These are phyloP conservation scores for Candida pseudoglaebosa DNA, from an alignment of 805 yeast genomes.

Conservation along the genomic window DNA sequence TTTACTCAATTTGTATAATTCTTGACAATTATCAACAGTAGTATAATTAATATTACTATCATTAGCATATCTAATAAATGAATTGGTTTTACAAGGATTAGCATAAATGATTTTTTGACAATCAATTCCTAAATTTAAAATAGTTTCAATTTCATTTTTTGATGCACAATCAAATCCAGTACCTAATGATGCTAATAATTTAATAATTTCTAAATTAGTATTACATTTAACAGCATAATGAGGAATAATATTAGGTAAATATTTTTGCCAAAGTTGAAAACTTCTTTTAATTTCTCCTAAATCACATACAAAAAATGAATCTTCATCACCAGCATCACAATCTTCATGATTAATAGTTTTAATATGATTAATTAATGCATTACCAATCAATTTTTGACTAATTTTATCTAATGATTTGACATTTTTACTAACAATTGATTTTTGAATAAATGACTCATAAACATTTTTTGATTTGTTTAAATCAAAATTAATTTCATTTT, in stretches of 20 bases:
- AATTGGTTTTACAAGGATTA: slow-evolving; percentile 88
- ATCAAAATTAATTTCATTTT: slow-evolving; percentile 2
- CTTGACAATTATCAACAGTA: slow-evolving; percentile 88
- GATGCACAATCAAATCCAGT: slow-evolving; percentile 93
- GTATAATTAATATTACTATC: slow-evolving; percentile 57
- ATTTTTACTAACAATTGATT: not conserved
- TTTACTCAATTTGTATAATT: slow-evolving; percentile 66
- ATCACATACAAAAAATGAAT: slow-evolving; percentile 86
- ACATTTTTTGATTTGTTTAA: not conserved
- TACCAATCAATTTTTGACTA: slow-evolving; percentile 22
- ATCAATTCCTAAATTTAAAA: slow-evolving; percentile 58
- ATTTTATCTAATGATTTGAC: not conserved
- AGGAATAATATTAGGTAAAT: slow-evolving; percentile 77
- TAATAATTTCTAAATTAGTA: slow-evolving; percentile 60
- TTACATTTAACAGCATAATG: slow-evolving; percentile 95
- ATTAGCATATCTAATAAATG: slow-evolving; percentile 73
- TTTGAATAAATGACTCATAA: not conserved
- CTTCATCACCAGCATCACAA: slow-evolving; percentile 74
- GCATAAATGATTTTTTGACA: slow-evolving; percentile 80
- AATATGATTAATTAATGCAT: slow-evolving; percentile 40
- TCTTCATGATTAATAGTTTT: slow-evolving; percentile 47
- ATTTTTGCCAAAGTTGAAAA: slow-evolving; percentile 55
- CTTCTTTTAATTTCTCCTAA: slow-evolving; percentile 66
- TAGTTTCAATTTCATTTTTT: slow-evolving; percentile 68
- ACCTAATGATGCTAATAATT: slow-evolving; percentile 56